Evolutionary conservation across 495 filamentous ascomycete genomes (phyloP).

Genomic region (Astrothelium subdiscretum): DNA sequence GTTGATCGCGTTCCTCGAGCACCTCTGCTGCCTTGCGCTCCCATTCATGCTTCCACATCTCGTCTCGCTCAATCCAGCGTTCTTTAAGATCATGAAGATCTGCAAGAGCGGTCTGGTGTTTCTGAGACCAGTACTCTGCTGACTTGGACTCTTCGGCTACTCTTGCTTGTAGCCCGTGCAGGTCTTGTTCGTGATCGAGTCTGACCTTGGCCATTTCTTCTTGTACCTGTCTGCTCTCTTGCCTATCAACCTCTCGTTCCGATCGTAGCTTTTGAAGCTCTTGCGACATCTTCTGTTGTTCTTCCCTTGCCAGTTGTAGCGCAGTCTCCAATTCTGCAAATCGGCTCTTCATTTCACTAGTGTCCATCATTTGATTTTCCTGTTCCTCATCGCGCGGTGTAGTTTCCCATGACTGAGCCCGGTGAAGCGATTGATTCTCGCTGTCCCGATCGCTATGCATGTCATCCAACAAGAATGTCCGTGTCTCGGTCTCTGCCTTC

Average conservation of each 20-base stretch:
- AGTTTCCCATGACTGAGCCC: neutral
- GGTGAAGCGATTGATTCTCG: neutral
- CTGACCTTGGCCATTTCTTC: neutral
- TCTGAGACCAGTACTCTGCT: neutral
- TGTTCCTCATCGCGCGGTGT: neutral
- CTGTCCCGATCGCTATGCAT: neutral
- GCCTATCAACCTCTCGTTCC: neutral
- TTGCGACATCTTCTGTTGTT: neutral
- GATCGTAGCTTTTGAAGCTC: neutral
- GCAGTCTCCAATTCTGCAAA: neutral
- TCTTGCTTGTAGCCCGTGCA: neutral
- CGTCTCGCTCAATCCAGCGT: neutral
- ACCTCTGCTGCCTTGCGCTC: conserved; percentile 1
- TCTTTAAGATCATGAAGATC: neutral
- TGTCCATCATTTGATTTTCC: neutral
- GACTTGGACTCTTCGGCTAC: neutral
- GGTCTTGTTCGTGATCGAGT: neutral
- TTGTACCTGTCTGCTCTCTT: neutral
- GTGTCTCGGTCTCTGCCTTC: neutral
- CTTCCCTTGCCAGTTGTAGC: neutral
- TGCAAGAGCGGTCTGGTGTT: neutral
- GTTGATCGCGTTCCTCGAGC: neutral
- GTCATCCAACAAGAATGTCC: neutral
- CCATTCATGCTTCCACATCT: conserved; percentile 6
- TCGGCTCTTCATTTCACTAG: neutral